Base-by-base conservation (phyloP, 140 eudicot species). In the Flaveria floridana region DNA sequence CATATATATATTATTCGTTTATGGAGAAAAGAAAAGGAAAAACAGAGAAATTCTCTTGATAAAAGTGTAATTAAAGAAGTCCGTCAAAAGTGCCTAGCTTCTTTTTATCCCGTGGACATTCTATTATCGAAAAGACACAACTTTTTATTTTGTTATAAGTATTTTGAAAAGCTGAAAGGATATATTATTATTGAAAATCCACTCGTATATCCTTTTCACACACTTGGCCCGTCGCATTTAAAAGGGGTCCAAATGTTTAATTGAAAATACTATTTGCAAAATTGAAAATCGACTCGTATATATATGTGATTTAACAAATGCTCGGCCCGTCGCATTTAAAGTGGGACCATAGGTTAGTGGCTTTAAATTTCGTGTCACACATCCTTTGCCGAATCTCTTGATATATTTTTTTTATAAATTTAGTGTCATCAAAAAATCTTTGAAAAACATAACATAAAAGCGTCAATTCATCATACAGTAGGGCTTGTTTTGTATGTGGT, bases 121-220 rank as follows among this genome's bases (percentile, higher is more conserved):
- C 75, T 47, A 48, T 70, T 70, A 37, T 9, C 28, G 19, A 48
- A 70, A 51, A 28, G 47, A 26, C 63, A 70, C 9, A 12, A 9
- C 30, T 50, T 65, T 65, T 65, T 65, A 65, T 15, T 70, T 14
- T 70, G 25, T 26, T 70, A 70, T 71, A 52, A 52, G 53, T 50
- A 47, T 50, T 70, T 26, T 8, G 6, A 26, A 28, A 71, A 28
- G 64, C 51, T 28, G 11, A 16, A 71, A 52, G 65, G 52, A 71
- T 30, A 71, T 71, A 30, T 58, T 9, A 20, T 21, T 70, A 34
- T 34, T 34, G 41, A 21, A 64, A 28, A 64, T 26, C 46, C 44
- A 63, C 68, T 61, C 19, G 67, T 25, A 61, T 61, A 25, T 55
- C 11, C 61, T 4, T 4, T 55, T 55, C 25, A 55, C 19, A 3